A percentile compares a stretch with the other conserved stretches of the same genome.
Evolutionary conservation across 495 filamentous ascomycete species (phyloP).

Genomic region (Aspergillus heteromorphus): DNA sequence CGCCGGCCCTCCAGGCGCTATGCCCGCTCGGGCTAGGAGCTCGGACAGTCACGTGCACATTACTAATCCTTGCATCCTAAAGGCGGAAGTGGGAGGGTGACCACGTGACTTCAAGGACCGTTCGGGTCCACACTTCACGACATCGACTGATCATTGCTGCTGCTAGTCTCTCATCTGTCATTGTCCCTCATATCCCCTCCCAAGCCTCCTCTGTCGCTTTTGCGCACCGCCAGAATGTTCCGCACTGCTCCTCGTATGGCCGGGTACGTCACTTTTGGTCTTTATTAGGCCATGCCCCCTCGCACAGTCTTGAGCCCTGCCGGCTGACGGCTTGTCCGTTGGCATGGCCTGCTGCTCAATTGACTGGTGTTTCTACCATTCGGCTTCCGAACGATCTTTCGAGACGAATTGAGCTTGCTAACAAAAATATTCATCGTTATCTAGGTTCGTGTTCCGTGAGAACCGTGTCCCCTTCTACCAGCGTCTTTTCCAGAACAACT

Average conservation of each 20-base stretch:
- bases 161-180: conserved; percentile 19
- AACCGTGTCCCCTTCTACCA: conserved; percentile 86
- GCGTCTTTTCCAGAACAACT: conserved; percentile 72
- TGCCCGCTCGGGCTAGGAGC: conserved; percentile 16
- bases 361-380: conserved; percentile 6
- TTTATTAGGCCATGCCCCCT: not conserved
- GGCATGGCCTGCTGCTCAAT: conserved; percentile 18
- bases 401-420: not conserved
- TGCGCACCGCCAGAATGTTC: conserved; percentile 40
- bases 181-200: conserved; percentile 21
- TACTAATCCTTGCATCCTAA: conserved; percentile 22
- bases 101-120: conserved; percentile 26
- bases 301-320: not conserved
- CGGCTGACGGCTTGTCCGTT: conserved; percentile 11
- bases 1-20: conserved; percentile 14
- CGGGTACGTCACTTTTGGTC: conserved; percentile 31
- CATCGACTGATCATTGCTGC: conserved; percentile 26
- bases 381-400: not conserved
- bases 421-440: not conserved
- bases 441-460: conserved; percentile 67
- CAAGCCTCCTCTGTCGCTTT: conserved; percentile 21
- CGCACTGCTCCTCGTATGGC: conserved; percentile 44
- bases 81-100: conserved; percentile 33
- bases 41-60: conserved; percentile 19
- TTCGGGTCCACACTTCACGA: conserved; percentile 29